phyloP scores from a whole-genome alignment of 441 rosid genomes.

The Aleurites moluccanus region DNA sequence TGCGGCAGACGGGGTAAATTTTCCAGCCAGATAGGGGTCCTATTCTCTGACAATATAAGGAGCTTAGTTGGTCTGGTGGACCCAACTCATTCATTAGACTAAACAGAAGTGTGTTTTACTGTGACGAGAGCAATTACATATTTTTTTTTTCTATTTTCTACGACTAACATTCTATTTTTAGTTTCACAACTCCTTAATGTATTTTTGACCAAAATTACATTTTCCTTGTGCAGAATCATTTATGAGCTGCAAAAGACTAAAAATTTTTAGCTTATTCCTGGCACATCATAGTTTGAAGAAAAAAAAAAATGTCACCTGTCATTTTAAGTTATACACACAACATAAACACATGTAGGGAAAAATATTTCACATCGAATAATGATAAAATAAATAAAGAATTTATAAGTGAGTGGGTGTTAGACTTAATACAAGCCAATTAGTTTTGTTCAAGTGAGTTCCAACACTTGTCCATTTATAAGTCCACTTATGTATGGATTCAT shows the following conservation, averaged over 20 bases:
- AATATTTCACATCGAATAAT: no score
- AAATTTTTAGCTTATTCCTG: not conserved
- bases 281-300: not conserved
- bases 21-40: not conserved
- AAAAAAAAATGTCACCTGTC: not conserved
- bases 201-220: not conserved
- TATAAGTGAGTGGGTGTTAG: no score
- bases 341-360: not conserved
- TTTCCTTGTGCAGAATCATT: not conserved
- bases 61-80: conserved; percentile 1
- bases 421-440: no score
- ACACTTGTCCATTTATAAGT: no score
- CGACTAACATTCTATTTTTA: not conserved
- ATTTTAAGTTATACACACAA: not conserved
- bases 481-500: no score
- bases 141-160: not conserved
- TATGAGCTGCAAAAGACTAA: not conserved
- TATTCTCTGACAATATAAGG: not conserved
- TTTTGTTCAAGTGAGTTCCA: no score
- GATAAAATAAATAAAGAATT: no score
- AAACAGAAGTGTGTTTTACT: not conserved
- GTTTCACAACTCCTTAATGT: not conserved
- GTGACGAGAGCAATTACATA: not conserved
- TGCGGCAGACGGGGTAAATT: not conserved
- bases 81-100: not conserved